phyloP scores from a whole-genome alignment of 306 rosid species.

The Fagus crenata region DNA sequence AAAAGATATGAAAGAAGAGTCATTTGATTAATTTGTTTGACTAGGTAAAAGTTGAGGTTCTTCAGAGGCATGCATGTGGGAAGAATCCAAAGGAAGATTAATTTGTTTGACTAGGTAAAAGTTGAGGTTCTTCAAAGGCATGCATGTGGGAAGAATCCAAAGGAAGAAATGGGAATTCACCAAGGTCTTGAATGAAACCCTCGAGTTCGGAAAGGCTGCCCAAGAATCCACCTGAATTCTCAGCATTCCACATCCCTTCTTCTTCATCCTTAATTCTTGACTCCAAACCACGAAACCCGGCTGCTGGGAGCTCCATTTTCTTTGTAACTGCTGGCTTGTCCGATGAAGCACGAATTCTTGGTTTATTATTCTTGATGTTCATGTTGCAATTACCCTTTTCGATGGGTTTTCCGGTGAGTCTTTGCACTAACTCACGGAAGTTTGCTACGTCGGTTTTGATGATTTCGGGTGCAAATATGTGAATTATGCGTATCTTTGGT shows the following conservation, averaged over 20 bases:
- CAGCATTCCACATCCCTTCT: slow-evolving; percentile 49
- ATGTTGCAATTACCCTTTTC: slow-evolving; percentile 28
- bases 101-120: slow-evolving; percentile 1
- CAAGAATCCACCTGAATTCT: slow-evolving; percentile 52
- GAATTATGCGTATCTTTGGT: slow-evolving; percentile 85
- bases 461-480: slow-evolving; percentile 84
- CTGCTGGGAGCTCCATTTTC: slow-evolving; percentile 33
- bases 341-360: slow-evolving; percentile 22
- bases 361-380: slow-evolving; percentile 10
- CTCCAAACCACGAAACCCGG: slow-evolving; percentile 37
- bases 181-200: slow-evolving; percentile 67
- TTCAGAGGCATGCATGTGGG: slow-evolving; percentile 58
- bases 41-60: slow-evolving; percentile 37
- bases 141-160: slow-evolving; percentile 52
- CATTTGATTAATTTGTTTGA: not conserved
- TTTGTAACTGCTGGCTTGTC: slow-evolving; percentile 19
- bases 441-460: slow-evolving; percentile 82
- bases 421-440: slow-evolving; percentile 79
- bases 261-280: slow-evolving; percentile 40
- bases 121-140: slow-evolving; percentile 57
- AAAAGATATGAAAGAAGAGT: not conserved
- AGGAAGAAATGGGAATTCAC: slow-evolving; percentile 55
- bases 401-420: slow-evolving; percentile 75
- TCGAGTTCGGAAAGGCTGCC: slow-evolving; percentile 71
- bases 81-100: slow-evolving; percentile 46